Evolutionary conservation across 2,329 filamentous ascomycete species (phyloP), one percentile per base, ranked within the genome.

Genomic region (Chrysosporium keratinophilum): DNA sequence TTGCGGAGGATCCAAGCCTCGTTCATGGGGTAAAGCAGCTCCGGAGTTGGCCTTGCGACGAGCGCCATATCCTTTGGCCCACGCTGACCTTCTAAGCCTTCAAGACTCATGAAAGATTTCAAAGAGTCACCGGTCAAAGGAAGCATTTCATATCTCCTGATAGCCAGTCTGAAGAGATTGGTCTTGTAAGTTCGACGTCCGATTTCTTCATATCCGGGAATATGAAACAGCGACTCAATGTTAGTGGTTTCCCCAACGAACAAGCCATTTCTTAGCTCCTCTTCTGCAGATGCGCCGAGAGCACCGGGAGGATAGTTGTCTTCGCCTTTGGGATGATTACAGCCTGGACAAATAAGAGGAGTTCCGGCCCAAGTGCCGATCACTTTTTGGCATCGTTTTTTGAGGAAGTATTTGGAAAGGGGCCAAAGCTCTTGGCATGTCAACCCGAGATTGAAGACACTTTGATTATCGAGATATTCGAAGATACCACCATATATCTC

Each of bases 1-100:
- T 56, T 56, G 15, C 50, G 51, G 19, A 56, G 48, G 12, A 57
- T 39, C 52, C 55, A 57, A 31, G 52, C 19, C 47, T 46, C 39
- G 10, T 52, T 37, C 4, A 37, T 41, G 23, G 55, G 55, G 44
- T 57, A 54, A 37, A 57, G 52, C 37, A 39, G 12, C 15, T 41
- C 41, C 5, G 40, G 46, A 4, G 10, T 17, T 23, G 41, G 49
- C 9, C 35, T 46, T 31, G 43, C 37, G 40, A 52, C 12, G 20
- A 14, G 17, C 2, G 28, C 19, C n/a, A 43, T 41, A 19, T 52
- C 54, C 14, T n/a, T 41, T 10, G 42, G 54, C 5, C 20, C 33
- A 34, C 9, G 41, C 9, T 15, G 9, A 28, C 34, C 44, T 7
- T 41, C 20, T 11, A 11, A 5, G 15, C 52, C 19, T 9, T 42